Conservation (phyloP, 306 rosid species). For the Cicer yamashitae region DNA sequence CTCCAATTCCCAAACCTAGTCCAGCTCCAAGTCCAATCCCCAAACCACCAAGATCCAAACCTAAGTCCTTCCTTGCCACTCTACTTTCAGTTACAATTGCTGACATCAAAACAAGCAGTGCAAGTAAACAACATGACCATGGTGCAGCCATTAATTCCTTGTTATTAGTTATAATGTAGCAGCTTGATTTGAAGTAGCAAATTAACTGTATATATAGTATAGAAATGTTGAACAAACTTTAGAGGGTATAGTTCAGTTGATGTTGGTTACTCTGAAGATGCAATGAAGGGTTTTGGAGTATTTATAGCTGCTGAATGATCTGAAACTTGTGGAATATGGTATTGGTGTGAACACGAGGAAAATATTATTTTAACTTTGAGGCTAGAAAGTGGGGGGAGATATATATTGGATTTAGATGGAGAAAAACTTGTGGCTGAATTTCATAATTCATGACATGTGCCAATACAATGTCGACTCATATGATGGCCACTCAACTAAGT, state of each 20-base stretch:
- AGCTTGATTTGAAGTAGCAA: neutral
- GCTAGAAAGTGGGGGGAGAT: conserved; percentile 38
- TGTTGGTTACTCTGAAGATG: conserved; percentile 24
- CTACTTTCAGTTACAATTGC: conserved; percentile 52
- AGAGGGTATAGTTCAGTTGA: conserved; percentile 4
- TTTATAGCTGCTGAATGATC: conserved; percentile 39
- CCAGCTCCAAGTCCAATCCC: conserved; percentile 62
- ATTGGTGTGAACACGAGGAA: conserved; percentile 20
- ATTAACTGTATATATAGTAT: neutral
- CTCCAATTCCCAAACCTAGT: conserved; percentile 56
- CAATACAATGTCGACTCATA: conserved; percentile 35
- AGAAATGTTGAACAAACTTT: conserved; percentile 5
- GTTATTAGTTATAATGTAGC: neutral
- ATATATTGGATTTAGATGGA: conserved; percentile 7
- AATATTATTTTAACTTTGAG: conserved; percentile 15
- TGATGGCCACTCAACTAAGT: conserved; percentile 51
- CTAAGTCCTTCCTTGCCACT: conserved; percentile 57
- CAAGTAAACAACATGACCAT: conserved; percentile 46
- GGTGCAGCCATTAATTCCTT: conserved; percentile 48
- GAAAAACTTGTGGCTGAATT: conserved; percentile 48
- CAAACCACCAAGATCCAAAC: conserved; percentile 62
- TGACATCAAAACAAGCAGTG: conserved; percentile 47
- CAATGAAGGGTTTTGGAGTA: conserved; percentile 9
- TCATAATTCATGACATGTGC: conserved; percentile 40
- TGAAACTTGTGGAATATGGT: neutral